Evolutionary conservation across 2,329 filamentous ascomycete genomes (phyloP), one percentile per base, ranked within the genome.

Genomic region (Claviceps sp.): DNA sequence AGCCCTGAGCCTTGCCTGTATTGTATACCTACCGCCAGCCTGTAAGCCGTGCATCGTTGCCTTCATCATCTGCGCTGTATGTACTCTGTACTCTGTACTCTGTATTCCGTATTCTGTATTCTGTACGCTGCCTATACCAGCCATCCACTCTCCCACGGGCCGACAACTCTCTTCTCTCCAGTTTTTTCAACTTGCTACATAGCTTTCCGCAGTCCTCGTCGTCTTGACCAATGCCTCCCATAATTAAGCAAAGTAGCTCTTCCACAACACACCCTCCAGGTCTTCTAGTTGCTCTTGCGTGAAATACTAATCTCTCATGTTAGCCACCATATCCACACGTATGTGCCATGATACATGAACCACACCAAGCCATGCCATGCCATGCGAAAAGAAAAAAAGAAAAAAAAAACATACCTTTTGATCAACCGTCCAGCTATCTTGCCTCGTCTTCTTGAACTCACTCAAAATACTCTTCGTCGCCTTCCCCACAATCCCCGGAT

Each of bases 381-480:
- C 18, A 30, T 30, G 26, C 26, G 0, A 6, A 20, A 30, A 13
- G 20, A 16, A 48, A 50, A 50, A 43, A 22, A 6, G 13, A n/a
- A 50, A 37, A 16, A 37, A 16, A 8, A 26, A 26, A 5, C 16
- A 22, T 81, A 95, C 93, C 85, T 95, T 97, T 60, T 95, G 88
- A 72, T 98, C 93, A 55, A 95, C 91, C 62, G 85, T 85, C 93
- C 93, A 98, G 59, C 91, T 98, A 73, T 98, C 93, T 68, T 98
- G 93, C 66, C 93, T 83, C 46, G 93, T 98, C 79, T 98, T 98
- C 74, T 98, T 98, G 76, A 98, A 98, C 63, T 98, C 94, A 55
- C 89, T 89, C 58, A 98, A 73, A 38, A 96, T 90, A 18, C 78
- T 79, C 77, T 98, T 98, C 11, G 95, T 94, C 54, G 91, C 93